Conservation (phyloP, 495 filamentous ascomycete species). For the Aspergillus kassunensis region DNA sequence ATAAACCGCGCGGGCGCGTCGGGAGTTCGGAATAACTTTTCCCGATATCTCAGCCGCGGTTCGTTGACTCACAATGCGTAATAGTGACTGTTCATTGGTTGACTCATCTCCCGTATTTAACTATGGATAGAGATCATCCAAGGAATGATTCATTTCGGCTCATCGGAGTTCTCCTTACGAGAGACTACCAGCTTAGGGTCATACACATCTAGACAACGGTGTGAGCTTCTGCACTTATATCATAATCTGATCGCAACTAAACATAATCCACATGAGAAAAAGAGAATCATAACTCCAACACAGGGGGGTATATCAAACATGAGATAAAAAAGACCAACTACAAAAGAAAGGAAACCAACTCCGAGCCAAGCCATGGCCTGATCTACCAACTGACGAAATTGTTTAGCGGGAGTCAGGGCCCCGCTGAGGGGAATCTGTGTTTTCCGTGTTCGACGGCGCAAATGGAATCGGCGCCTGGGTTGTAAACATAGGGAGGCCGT, state of each 20-base stretch:
- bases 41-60: not conserved
- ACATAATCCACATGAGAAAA: not conserved
- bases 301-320: slow-evolving; percentile 28
- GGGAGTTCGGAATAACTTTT: not conserved
- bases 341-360: not conserved
- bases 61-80: slow-evolving; percentile 13
- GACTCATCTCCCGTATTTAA: not conserved
- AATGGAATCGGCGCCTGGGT: slow-evolving; percentile 51
- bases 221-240: too few species aligned
- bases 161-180: too few species aligned
- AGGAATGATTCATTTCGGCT: not conserved
- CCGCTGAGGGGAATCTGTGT: not conserved
- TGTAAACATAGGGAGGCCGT: slow-evolving; percentile 50
- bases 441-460: slow-evolving; percentile 19
- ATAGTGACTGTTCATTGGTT: slow-evolving; percentile 4
- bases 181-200: too few species aligned
- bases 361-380: not conserved
- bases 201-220: too few species aligned
- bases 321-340: not conserved
- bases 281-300: slow-evolving; percentile 12
- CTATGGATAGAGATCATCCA: not conserved
- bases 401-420: not conserved
- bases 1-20: slow-evolving; percentile 13
- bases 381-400: not conserved
- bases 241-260: not conserved